These are phyloP conservation scores for Antrodiella citrinella DNA, from an alignment of 768 basidiomycete genomes.

Conservation along the genomic window DNA sequence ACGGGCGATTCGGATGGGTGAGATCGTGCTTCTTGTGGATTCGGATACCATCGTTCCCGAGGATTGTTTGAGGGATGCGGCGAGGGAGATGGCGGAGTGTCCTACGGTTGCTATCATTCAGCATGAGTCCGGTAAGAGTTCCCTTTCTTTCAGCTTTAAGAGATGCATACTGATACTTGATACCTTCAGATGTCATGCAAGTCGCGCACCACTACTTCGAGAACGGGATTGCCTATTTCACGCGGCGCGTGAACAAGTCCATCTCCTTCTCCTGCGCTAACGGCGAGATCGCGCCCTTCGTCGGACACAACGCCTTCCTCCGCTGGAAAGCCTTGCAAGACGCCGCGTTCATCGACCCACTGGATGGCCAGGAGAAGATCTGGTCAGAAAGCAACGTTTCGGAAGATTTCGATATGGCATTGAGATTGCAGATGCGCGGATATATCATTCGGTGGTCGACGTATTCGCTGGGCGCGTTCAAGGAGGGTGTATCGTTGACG, in stretches of 20 bases:
- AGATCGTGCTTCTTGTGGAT: slow-evolving; percentile 41
- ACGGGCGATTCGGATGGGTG: slow-evolving; percentile 34
- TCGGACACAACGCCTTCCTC: slow-evolving; percentile 46
- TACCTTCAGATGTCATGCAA: slow-evolving; percentile 43
- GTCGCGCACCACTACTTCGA: slow-evolving; percentile 47
- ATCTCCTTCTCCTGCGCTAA: slow-evolving; percentile 34
- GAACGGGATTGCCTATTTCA: slow-evolving; percentile 42
- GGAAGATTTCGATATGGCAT: slow-evolving; percentile 66
- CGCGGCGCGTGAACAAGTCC: slow-evolving; percentile 38
- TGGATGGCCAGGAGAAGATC: slow-evolving; percentile 42
- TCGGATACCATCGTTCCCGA: slow-evolving; percentile 44
- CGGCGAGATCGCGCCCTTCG: slow-evolving; percentile 36
- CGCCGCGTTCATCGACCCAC: slow-evolving; percentile 42
- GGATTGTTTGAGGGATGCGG: slow-evolving; percentile 47
- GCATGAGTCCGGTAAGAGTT: slow-evolving; percentile 36
- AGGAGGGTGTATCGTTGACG: slow-evolving; percentile 87
- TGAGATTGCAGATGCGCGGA: slow-evolving; percentile 47
- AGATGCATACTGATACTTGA: slow-evolving; percentile 24
- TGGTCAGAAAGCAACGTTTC: slow-evolving; percentile 64
- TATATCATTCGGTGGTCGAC: slow-evolving; percentile 61
- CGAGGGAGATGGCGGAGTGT: slow-evolving; percentile 39
- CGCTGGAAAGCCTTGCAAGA: slow-evolving; percentile 55
- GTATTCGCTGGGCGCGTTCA: slow-evolving; percentile 77
- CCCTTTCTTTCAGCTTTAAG: not conserved
- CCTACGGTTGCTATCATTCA: slow-evolving; percentile 45